phyloP scores from a whole-genome alignment of 2,329 filamentous ascomycete genomes.

The Aspergillus clavatus region DNA sequence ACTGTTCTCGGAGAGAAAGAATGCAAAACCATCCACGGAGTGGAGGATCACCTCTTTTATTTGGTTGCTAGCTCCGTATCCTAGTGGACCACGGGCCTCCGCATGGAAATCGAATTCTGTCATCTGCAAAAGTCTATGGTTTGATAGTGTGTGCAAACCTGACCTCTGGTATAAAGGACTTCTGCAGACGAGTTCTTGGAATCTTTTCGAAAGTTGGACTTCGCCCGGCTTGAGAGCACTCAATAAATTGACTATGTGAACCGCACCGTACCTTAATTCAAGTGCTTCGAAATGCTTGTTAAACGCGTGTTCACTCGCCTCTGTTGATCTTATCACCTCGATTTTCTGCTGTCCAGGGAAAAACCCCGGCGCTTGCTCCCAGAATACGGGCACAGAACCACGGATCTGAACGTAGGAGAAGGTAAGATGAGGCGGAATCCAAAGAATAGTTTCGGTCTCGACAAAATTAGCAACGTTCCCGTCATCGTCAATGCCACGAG shows the following conservation, averaged over 20 bases:
- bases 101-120: slow-evolving; percentile 97
- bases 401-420: slow-evolving; percentile 94
- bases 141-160: slow-evolving; percentile 51
- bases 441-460: slow-evolving; percentile 93
- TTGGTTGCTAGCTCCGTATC: slow-evolving; percentile 84
- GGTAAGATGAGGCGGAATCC: slow-evolving; percentile 68
- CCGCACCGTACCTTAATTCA: slow-evolving; percentile 78
- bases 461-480: slow-evolving; percentile 98
- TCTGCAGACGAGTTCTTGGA: slow-evolving; percentile 69
- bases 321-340: slow-evolving; percentile 76
- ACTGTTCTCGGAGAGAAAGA: slow-evolving; percentile 74
- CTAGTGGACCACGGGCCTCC: slow-evolving; percentile 77
- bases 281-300: slow-evolving; percentile 91
- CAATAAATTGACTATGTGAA: slow-evolving; percentile 91
- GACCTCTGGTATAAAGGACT: slow-evolving; percentile 62
- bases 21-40: slow-evolving; percentile 85
- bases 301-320: slow-evolving; percentile 91
- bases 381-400: slow-evolving; percentile 92
- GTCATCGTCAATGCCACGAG: slow-evolving; percentile 95
- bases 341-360: slow-evolving; percentile 94
- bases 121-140: slow-evolving; percentile 69
- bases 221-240: slow-evolving; percentile 85
- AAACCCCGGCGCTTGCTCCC: slow-evolving; percentile 87
- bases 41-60: slow-evolving; percentile 73
- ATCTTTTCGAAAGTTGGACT: slow-evolving; percentile 73